Base-by-base conservation (phyloP, 257 asterid species). In the Solanum commersonii region DNA sequence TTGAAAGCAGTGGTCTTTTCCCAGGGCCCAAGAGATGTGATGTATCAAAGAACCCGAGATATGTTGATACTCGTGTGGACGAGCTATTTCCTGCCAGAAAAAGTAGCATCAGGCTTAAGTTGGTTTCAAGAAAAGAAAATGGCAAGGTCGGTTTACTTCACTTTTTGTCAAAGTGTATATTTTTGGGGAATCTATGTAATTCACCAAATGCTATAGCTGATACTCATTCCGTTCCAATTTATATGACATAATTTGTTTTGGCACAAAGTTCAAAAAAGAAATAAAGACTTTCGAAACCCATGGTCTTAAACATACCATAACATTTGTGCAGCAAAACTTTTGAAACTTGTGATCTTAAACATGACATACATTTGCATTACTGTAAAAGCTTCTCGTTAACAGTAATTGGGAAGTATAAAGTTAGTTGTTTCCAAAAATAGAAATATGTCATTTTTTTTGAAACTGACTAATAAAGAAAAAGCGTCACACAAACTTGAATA, bases 1-100 rank as follows among this genome's bases (percentile, higher is more conserved):
- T 71, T 84, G 85, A 90, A 94, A 98, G 90, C 88, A 87, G 91
- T 91, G 95, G 91, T 89, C 90, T 87, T 65, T 88, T 87, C 88
- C 90, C 89, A 60, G 96, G 87, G 87, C 59, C 83, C 89, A 95
- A 87, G 87, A 93, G 93, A 84, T 76, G 89, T 33, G 97, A 93
- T 88, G 87, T 90, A 86, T 88, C 85, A 8, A 95, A 95, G 87
- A 90, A 90, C 87, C 93, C 92, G 1, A 94, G 95, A 77, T 93
- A 90, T 87, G 74, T 89, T 63, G 91, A 91, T 74, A 93, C 96
- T 60, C 94, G 96, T 87, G 85, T 96, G 91, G 91, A 92, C 84
- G 98, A 92, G 84, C 91, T 94, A 76, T 96, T 87, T 91, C 95
- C 95, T 25, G 94, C 90, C 88, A 92, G 92, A 46, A 96, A 95